Percentiles rank a stretch among this genome's conserved stretches.
These are phyloP conservation scores for Solanum virginianum DNA, from an alignment of 257 asterid genomes.

Conservation along the genomic window DNA sequence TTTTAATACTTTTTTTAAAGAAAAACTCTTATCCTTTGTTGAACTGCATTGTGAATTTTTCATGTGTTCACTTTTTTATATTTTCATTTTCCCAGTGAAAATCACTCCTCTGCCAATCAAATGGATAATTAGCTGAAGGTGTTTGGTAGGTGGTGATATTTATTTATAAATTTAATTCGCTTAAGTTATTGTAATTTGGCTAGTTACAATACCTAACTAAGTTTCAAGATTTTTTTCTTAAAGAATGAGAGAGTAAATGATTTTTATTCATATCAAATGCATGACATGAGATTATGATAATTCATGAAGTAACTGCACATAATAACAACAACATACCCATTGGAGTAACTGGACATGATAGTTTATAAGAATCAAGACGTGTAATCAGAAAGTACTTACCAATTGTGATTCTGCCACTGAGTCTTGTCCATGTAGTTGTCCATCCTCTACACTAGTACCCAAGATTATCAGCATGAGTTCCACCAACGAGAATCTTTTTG, in stretches of 20 bases:
- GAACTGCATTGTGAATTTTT: too few species aligned
- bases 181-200: neutral
- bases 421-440: conserved; percentile 89
- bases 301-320: neutral
- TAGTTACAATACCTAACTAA: neutral
- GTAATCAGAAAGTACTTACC: conserved; percentile 26
- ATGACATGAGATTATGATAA: neutral
- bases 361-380: too few species aligned
- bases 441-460: conserved; percentile 98
- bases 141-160: neutral
- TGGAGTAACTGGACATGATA: too few species aligned
- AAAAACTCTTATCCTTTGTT: too few species aligned
- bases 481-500: conserved; percentile 66
- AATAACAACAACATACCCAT: too few species aligned
- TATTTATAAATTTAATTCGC: neutral
- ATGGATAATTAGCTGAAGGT: neutral
- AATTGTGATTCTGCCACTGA: conserved; percentile 71
- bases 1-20: neutral
- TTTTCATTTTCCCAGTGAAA: neutral
- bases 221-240: too few species aligned
- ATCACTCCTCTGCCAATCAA: neutral
- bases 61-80: neutral
- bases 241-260: too few species aligned
- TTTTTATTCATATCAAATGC: neutral
- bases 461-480: conserved; percentile 92